Evolutionary conservation across 495 filamentous ascomycete genomes (phyloP).

Genomic region (Entonaema liquescens): DNA sequence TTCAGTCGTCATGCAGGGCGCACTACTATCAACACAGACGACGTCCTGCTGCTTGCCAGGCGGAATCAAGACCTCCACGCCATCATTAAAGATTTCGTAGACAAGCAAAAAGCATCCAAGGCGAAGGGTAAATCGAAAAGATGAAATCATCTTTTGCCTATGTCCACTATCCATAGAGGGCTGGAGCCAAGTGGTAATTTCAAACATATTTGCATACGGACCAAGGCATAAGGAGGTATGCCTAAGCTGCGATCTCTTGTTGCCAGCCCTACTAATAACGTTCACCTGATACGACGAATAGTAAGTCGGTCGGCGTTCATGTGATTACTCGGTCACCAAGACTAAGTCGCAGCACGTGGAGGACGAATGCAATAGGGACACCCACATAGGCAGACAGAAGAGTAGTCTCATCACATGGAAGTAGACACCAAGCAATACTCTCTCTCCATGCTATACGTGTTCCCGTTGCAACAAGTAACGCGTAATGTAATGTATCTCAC

Average conservation of each 20-base stretch:
- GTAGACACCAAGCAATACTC: too few relatives aligned
- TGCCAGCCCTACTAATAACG: neutral
- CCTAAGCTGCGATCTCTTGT: neutral
- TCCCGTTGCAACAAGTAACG: too few relatives aligned
- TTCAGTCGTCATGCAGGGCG: conserved; percentile 92
- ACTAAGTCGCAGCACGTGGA: neutral
- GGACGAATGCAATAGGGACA: neutral
- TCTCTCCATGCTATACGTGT: too few relatives aligned
- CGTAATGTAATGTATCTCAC: too few relatives aligned
- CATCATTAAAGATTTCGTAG: conserved; percentile 74
- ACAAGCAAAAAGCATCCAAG: conserved; percentile 61
- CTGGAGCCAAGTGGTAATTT: neutral
- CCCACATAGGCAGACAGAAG: neutral
- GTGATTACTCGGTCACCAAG: neutral
- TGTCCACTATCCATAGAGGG: neutral
- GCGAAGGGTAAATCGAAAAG: conserved; percentile 47
- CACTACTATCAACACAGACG: conserved; percentile 79
- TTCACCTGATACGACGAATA: neutral
- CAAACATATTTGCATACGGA: neutral
- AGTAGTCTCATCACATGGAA: neutral
- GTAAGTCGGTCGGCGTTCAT: neutral
- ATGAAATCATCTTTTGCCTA: conserved; percentile 16
- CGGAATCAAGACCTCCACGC: conserved; percentile 83
- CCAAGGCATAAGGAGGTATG: neutral
- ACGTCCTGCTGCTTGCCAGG: conserved; percentile 86